Evolutionary conservation across 768 basidiomycete species (phyloP).

Genomic region (Tricholoma flavovirens): DNA sequence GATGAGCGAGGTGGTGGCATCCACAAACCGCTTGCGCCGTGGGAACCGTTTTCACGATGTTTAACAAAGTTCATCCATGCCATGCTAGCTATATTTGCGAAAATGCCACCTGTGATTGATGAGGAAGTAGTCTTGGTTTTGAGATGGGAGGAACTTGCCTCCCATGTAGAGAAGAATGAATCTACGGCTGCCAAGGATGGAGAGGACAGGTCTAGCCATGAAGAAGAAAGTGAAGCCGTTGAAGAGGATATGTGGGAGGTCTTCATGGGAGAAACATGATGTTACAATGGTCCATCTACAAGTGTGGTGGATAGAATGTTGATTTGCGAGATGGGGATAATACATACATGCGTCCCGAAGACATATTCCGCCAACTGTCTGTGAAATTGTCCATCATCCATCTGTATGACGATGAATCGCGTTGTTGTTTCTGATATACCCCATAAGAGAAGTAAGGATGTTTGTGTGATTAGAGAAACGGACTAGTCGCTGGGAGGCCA

Average conservation of each 20-base stretch:
- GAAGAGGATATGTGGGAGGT: constrained; percentile 57
- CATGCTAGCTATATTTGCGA: constrained; percentile 45
- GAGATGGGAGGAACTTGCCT: constrained; percentile 35
- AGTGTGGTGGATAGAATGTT: background rate
- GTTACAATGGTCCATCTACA: constrained; percentile 75
- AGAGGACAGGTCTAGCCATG: constrained; percentile 61
- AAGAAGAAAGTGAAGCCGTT: constrained; percentile 78
- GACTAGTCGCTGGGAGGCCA: constrained; percentile 34
- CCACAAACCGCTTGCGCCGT: constrained; percentile 69
- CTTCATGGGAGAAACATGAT: constrained; percentile 63
- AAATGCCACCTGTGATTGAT: constrained; percentile 48
- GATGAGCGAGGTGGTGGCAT: constrained; percentile 14
- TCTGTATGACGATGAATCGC: constrained; percentile 30
- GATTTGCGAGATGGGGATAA: background rate
- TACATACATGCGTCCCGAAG: constrained; percentile 59
- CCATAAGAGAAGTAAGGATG: background rate
- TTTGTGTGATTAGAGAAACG: constrained; percentile 7
- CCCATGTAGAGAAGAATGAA: constrained; percentile 74
- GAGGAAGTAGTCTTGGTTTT: background rate
- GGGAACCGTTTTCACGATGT: constrained; percentile 34
- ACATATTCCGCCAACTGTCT: constrained; percentile 53
- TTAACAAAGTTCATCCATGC: constrained; percentile 40
- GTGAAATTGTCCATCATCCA: constrained; percentile 65
- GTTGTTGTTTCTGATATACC: constrained; percentile 28
- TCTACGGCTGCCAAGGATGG: constrained; percentile 55